A percentile compares a stretch with the other conserved stretches of the same genome.
Evolutionary conservation across 768 basidiomycete genomes (phyloP).

Genomic region (Leccinum arenicola): DNA sequence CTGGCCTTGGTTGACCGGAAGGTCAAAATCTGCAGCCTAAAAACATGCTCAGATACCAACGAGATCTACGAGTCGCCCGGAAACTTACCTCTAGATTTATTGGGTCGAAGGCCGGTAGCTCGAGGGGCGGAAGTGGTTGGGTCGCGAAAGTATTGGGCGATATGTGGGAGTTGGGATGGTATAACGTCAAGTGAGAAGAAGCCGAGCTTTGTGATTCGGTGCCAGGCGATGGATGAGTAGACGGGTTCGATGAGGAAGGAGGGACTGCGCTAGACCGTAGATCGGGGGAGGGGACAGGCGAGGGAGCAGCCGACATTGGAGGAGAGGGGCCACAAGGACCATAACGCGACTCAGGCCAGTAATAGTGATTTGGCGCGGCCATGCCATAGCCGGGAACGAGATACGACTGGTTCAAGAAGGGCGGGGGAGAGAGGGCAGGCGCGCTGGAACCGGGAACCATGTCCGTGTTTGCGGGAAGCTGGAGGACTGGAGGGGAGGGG

Average conservation of each 20-base stretch:
- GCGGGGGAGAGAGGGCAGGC: not conserved
- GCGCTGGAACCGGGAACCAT: not conserved
- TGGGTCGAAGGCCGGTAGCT: not conserved
- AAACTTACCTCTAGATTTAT: conserved; percentile 15
- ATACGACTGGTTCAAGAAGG: not conserved
- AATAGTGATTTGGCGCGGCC: conserved; percentile 20
- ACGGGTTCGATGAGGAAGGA: conserved; percentile 15
- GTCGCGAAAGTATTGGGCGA: conserved; percentile 9
- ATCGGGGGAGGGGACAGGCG: conserved; percentile 36
- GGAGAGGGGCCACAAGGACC: conserved; percentile 49
- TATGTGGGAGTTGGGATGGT: conserved; percentile 10
- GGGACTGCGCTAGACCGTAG: conserved; percentile 2
- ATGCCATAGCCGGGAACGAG: not conserved
- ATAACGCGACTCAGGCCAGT: conserved; percentile 22
- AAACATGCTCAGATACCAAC: not conserved
- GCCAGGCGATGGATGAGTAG: conserved; percentile 8
- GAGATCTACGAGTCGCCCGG: not conserved
- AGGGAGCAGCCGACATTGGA: conserved; percentile 49
- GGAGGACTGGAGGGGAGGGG: not conserved
- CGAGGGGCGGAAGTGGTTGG: conserved; percentile 4
- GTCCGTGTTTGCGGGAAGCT: not conserved
- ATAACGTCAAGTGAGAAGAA: conserved; percentile 13
- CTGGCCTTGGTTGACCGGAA: conserved; percentile 13
- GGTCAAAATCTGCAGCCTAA: conserved; percentile 12
- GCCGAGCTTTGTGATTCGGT: conserved; percentile 19